Conservation (phyloP, 768 basidiomycete genomes). For the Hericium rajendrae region DNA sequence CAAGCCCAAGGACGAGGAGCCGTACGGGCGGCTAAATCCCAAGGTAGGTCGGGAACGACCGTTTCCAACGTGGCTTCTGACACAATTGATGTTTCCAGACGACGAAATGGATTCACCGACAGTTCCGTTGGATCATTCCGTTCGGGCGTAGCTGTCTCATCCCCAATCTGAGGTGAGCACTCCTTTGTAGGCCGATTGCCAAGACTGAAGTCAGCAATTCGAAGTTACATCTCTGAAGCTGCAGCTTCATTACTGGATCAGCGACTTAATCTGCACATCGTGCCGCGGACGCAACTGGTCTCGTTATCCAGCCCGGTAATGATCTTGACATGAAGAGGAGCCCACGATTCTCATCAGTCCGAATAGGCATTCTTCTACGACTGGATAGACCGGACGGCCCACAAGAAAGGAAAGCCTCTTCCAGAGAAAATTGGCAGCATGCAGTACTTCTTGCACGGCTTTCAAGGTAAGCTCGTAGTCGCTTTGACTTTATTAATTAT, state of each 20-base stretch:
- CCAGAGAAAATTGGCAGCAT: conserved; percentile 88
- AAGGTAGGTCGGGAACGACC: conserved; percentile 37
- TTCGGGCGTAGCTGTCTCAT: conserved; percentile 86
- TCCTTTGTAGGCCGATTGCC: conserved; percentile 33
- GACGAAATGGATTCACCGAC: conserved; percentile 83
- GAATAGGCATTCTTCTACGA: conserved; percentile 78
- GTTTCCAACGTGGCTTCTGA: too few relatives aligned
- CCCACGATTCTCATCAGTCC: background rate
- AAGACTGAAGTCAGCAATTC: conserved; percentile 55
- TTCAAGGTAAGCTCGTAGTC: conserved; percentile 39
- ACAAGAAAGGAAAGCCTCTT: conserved; percentile 74
- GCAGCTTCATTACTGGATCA: conserved; percentile 79
- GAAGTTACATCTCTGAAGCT: conserved; percentile 80
- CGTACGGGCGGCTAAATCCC: conserved; percentile 80
- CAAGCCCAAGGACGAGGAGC: conserved; percentile 88
- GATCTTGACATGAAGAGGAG: background rate
- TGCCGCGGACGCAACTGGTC: conserved; percentile 78
- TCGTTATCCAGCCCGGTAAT: conserved; percentile 63
- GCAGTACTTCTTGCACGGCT: conserved; percentile 84
- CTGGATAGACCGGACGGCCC: conserved; percentile 76
- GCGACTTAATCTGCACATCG: conserved; percentile 66
- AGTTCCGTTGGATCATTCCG: conserved; percentile 83
- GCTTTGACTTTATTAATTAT: background rate
- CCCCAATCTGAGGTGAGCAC: conserved; percentile 68
- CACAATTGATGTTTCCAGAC: conserved; percentile 35